A percentile compares a stretch with the other conserved stretches of the same genome.
phyloP scores from a whole-genome alignment of 129 eudicot genomes.

The Arctium minus region DNA sequence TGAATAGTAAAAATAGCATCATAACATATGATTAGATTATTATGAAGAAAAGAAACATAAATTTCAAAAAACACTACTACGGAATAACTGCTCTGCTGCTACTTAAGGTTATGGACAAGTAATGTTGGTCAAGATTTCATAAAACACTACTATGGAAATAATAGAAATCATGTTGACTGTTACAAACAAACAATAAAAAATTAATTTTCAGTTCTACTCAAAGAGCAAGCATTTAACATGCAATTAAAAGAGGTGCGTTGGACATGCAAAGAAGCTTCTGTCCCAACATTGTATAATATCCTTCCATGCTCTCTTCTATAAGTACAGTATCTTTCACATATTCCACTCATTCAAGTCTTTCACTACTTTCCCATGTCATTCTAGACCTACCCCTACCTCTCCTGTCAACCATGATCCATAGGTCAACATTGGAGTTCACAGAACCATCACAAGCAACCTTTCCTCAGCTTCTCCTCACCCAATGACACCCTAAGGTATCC shows the following conservation, averaged over 20 bases:
- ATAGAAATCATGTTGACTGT: not conserved
- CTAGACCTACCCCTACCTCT: not conserved
- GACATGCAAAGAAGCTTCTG: not conserved
- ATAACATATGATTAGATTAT: not conserved
- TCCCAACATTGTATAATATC: not conserved
- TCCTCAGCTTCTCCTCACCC: no score
- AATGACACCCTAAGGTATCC: no score
- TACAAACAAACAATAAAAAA: not conserved
- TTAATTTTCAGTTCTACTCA: not conserved
- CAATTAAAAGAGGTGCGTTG: not conserved
- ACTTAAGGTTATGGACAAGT: not conserved
- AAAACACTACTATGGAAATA: not conserved
- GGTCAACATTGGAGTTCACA: no score
- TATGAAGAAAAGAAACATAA: not conserved
- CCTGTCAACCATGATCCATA: no score
- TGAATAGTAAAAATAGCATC: not conserved
- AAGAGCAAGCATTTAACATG: not conserved
- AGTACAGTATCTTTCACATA: not conserved
- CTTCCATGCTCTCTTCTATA: not conserved
- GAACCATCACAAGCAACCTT: no score
- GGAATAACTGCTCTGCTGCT: not conserved
- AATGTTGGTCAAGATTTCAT: not conserved
- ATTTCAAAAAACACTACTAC: not conserved
- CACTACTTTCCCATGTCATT: not conserved
- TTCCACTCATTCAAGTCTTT: not conserved